A percentile compares a stretch with the other conserved stretches of the same genome.
Evolutionary conservation across 2,329 filamentous ascomycete species (phyloP).

Genomic region (Microdochium paspali): DNA sequence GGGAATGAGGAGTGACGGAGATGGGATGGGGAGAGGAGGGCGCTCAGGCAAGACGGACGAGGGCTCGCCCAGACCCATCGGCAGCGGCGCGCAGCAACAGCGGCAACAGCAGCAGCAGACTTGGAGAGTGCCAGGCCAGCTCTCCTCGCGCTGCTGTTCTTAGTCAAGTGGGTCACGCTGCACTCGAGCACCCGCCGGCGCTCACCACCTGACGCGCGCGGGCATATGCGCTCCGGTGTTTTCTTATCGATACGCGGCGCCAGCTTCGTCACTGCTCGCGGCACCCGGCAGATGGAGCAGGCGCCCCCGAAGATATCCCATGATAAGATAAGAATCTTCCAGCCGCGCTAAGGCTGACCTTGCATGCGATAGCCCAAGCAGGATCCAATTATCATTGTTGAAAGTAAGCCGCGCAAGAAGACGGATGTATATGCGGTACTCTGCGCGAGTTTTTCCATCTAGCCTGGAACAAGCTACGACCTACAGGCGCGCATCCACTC

Average conservation of each 20-base stretch:
- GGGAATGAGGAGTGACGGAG: neutral
- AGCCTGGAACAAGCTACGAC: neutral
- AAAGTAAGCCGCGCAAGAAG: no score
- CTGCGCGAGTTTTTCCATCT: no score
- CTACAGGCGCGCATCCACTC: neutral
- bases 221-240: neutral
- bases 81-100: neutral
- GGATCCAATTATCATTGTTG: no score
- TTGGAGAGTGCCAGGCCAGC: neutral
- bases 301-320: neutral
- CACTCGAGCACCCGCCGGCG: neutral
- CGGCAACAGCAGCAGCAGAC: neutral
- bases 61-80: neutral
- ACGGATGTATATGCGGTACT: no score
- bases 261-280: neutral
- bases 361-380: no score
- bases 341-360: no score
- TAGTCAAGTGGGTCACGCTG: neutral
- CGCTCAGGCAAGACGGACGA: neutral
- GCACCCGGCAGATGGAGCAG: neutral
- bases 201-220: slow-evolving; percentile 1
- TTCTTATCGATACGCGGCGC: neutral
- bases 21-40: neutral
- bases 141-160: neutral
- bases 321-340: neutral